Evolutionary conservation across 2,329 filamentous ascomycete genomes (phyloP).

Genomic region (Dactylellina cionopaga): DNA sequence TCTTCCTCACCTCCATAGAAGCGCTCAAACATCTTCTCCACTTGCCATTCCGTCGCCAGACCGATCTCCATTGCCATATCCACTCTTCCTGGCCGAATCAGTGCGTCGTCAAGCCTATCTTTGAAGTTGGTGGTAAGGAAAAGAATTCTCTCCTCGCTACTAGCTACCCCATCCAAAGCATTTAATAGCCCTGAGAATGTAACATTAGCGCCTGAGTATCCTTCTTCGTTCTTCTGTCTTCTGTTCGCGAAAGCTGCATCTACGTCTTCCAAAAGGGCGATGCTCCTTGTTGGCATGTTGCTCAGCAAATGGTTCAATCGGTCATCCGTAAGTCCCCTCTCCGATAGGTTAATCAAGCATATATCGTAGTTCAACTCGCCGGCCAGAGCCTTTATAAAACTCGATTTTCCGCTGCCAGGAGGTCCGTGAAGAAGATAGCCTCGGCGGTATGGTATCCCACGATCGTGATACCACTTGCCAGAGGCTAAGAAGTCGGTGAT

Average conservation of each 20-base stretch:
- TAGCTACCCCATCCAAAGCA: slow-evolving; percentile 88
- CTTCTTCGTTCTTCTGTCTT: slow-evolving; percentile 78
- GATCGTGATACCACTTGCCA: slow-evolving; percentile 88
- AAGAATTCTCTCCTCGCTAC: slow-evolving; percentile 90
- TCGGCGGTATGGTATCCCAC: slow-evolving; percentile 91
- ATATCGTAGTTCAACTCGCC: slow-evolving; percentile 93
- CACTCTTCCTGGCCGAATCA: slow-evolving; percentile 89
- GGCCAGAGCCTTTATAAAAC: slow-evolving; percentile 93
- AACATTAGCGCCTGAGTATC: slow-evolving; percentile 85
- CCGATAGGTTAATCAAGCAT: slow-evolving; percentile 89
- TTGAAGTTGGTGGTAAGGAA: slow-evolving; percentile 96
- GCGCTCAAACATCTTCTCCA: slow-evolving; percentile 86
- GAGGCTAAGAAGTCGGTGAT: slow-evolving; percentile 82
- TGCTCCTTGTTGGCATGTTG: slow-evolving; percentile 81
- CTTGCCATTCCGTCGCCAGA: slow-evolving; percentile 86
- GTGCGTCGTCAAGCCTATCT: slow-evolving; percentile 84
- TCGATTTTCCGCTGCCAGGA: slow-evolving; percentile 91
- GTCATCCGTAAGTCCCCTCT: slow-evolving; percentile 89
- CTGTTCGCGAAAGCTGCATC: slow-evolving; percentile 90
- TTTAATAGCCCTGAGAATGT: slow-evolving; percentile 93
- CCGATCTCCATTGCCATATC: slow-evolving; percentile 93
- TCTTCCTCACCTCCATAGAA: slow-evolving; percentile 75
- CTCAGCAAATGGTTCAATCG: slow-evolving; percentile 85
- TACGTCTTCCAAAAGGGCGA: slow-evolving; percentile 87
- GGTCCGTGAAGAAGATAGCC: slow-evolving; percentile 91